Base-by-base conservation (phyloP, 352 stramenopile genomes). In the Pythium dissotocum region DNA sequence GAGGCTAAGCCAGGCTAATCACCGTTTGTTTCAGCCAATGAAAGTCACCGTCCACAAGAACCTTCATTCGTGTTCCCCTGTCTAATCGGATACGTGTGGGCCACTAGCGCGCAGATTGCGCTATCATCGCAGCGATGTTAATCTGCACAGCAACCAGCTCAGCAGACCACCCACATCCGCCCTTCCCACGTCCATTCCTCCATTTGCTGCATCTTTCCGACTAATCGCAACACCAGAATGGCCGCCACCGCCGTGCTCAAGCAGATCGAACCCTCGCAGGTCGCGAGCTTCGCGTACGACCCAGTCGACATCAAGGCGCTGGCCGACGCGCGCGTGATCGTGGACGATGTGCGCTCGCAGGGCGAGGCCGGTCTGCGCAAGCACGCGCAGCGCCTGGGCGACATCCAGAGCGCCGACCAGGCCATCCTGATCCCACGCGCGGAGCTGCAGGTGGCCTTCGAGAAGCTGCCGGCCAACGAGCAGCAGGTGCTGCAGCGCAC, bases 401-500 rank as follows among this genome's bases (percentile, higher is more conserved):
- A 95, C 71, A 70, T 94, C 21, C 58, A 80, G 30, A 69, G 51
- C 46, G 68, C 65, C 10, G 59, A 80, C 55, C 61, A 78, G 52
- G 63, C 80, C 10, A 56, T 94, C 21, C 60, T 94, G 8, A 77
- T 97, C 12, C 61, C 65, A 61, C 76, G 78, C 35, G 74, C 76
- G 2, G 76, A 94, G 54, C 85, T 98, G 44, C 69, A 94, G 63
- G 77, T 77, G 10, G 97, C 95, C 2, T 98, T 92, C 75, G 82
- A 97, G 2, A 55, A 65, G 38, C 78, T 99, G 3, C 75, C 80
- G 0, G 59, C 42, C 52, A 51, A 79, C n/a, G 82, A 98, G 65
- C 85, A 93, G 61, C 68, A 68, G 4, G 82, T 97, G 38, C 78
- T 99, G 10, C 65, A 88, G 61, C 95, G 96, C 70, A 98, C 96